Conservation (phyloP, 2,329 filamentous ascomycete genomes). For the Plectosphaerella sp. region DNA sequence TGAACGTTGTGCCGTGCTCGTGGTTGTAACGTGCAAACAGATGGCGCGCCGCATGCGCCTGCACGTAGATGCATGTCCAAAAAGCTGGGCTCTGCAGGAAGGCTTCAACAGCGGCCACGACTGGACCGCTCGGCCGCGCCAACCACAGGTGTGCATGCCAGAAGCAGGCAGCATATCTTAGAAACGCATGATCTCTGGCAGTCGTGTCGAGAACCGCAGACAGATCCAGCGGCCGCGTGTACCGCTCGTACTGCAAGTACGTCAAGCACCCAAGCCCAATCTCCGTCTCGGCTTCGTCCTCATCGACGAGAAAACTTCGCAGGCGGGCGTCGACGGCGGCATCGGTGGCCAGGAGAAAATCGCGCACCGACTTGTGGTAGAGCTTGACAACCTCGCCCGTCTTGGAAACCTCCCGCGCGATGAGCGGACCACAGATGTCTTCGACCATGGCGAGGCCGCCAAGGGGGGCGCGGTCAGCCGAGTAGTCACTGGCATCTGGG, state of each 20-base stretch:
- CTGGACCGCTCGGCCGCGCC: no score
- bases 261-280: background rate
- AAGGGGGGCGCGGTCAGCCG: fast-evolving
- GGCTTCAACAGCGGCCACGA: background rate
- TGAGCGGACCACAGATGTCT: background rate
- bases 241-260: background rate
- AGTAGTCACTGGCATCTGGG: background rate
- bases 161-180: no score
- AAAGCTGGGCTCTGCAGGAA: background rate
- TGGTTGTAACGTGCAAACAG: background rate
- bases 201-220: background rate
- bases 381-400: background rate
- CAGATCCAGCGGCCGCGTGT: background rate
- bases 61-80: background rate
- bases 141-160: no score
- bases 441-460: background rate
- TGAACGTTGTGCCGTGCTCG: background rate
- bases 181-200: background rate
- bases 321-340: background rate
- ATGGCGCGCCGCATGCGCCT: background rate
- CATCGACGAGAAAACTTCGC: background rate
- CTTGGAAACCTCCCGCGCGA: background rate
- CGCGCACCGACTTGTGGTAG: background rate
- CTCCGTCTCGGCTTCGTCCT: background rate
- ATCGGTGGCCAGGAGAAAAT: background rate